Evolutionary conservation across 139 green algal species (phyloP).

Genomic region (Monoraphidium neglectum): DNA sequence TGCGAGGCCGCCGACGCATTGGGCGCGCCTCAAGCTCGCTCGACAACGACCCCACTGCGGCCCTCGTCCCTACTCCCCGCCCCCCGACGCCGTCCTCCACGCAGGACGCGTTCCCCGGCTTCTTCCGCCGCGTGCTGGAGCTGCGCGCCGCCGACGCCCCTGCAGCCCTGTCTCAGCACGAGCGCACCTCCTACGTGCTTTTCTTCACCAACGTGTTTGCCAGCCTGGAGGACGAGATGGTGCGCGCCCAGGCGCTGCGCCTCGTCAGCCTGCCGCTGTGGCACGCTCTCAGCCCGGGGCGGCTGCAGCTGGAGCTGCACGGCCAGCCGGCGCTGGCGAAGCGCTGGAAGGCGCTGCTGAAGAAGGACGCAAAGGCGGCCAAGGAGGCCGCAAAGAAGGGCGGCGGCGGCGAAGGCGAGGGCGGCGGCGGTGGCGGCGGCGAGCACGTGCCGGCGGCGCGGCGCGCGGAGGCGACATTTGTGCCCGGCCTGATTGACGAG

Average conservation of each 20-base stretch:
- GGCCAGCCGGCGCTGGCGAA: conserved; percentile 73
- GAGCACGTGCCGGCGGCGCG: neutral
- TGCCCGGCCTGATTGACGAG: conserved; percentile 74
- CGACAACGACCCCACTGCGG: no score
- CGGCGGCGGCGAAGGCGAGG: neutral
- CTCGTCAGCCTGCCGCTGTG: conserved; percentile 90
- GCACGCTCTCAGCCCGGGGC: conserved; percentile 72
- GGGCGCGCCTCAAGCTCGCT: no score
- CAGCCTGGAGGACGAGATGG: conserved; percentile 86
- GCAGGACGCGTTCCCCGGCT: conserved; percentile 69
- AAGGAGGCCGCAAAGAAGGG: conserved; percentile 26
- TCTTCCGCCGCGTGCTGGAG: conserved; percentile 75
- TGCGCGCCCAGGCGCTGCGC: conserved; percentile 69
- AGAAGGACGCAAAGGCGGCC: conserved; percentile 82
- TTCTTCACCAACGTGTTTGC: conserved; percentile 91
- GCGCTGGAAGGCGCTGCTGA: conserved; percentile 83
- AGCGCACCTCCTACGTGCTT: conserved; percentile 82
- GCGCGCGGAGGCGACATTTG: conserved; percentile 72
- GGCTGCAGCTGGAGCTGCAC: conserved; percentile 87
- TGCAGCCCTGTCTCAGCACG: conserved; percentile 50
- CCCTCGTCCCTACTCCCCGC: neutral
- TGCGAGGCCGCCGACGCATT: no score
- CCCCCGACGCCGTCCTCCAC: no score
- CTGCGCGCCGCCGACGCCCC: conserved; percentile 33
- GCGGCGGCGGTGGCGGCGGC: conserved; percentile 1